A percentile compares a stretch with the other conserved stretches of the same genome.
phyloP scores from a whole-genome alignment of 163 green algal genomes.

The Scenedesmus sp. region DNA sequence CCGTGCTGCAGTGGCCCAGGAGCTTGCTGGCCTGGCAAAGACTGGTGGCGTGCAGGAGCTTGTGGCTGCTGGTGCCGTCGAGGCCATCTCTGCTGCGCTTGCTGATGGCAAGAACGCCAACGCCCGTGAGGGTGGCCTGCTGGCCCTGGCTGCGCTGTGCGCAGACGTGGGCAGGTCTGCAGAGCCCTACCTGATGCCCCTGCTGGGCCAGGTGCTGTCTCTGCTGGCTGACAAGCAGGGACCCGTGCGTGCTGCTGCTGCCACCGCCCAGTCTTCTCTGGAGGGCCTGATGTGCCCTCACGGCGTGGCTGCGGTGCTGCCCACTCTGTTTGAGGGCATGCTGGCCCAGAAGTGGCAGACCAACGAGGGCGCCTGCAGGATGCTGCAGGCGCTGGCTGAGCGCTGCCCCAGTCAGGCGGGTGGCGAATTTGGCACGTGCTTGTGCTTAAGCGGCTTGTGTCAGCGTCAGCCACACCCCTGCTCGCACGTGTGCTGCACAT shows the following conservation, averaged over 20 bases:
- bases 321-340: conserved; percentile 71
- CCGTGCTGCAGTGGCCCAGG: conserved; percentile 39
- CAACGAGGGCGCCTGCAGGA: conserved; percentile 69
- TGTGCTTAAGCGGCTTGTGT: neutral
- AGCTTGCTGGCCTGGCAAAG: conserved; percentile 44
- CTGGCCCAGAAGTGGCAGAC: conserved; percentile 72
- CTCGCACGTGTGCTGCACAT: no score
- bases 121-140: conserved; percentile 67
- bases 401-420: conserved; percentile 51
- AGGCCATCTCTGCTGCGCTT: conserved; percentile 57
- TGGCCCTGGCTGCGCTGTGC: conserved; percentile 63
- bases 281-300: conserved; percentile 71
- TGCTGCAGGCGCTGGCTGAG: conserved; percentile 63
- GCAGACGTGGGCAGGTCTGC: conserved; percentile 58
- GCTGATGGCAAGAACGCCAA: conserved; percentile 59
- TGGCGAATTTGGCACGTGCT: neutral
- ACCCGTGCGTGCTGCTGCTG: conserved; percentile 62
- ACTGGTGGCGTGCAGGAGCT: conserved; percentile 19
- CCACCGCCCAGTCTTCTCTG: conserved; percentile 58
- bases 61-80: conserved; percentile 40
- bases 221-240: conserved; percentile 68
- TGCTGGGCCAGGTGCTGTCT: conserved; percentile 71
- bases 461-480: no score
- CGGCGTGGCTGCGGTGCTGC: conserved; percentile 67
- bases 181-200: conserved; percentile 78